phyloP scores from a whole-genome alignment of 345 rosid genomes.

The Populus pruinosa region DNA sequence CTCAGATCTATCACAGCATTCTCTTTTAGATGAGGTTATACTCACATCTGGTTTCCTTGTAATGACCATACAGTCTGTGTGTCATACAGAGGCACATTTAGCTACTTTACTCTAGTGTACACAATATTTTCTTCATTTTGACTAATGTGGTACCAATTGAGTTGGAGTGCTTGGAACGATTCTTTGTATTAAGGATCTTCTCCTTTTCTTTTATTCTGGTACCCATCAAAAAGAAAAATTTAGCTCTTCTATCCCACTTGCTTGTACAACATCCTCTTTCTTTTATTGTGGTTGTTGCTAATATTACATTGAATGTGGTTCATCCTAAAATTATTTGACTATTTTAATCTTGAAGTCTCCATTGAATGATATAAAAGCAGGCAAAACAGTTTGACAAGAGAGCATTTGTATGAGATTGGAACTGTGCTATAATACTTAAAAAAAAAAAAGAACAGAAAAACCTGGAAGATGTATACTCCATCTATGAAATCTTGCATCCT shows the following conservation, averaged over 20 bases:
- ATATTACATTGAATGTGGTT: not conserved
- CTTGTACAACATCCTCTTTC: not conserved
- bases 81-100: not conserved
- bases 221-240: not conserved
- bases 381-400: not conserved
- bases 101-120: not conserved
- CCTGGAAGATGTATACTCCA: not conserved
- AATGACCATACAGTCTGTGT: not conserved
- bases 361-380: not conserved
- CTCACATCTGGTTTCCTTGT: too few species aligned
- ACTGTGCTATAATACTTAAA: not conserved
- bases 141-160: not conserved
- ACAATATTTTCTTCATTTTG: not conserved
- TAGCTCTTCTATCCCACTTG: not conserved
- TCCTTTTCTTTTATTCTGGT: not conserved
- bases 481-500: not conserved
- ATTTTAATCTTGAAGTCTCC: not conserved
- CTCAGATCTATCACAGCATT: not conserved
- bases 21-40: not conserved
- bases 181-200: not conserved
- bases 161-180: not conserved
- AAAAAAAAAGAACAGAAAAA: not conserved
- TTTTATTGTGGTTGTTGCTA: not conserved
- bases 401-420: too few species aligned
- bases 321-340: not conserved